Evolutionary conservation across 495 filamentous ascomycete species (phyloP).

Genomic region (Penicillium samsonianum): DNA sequence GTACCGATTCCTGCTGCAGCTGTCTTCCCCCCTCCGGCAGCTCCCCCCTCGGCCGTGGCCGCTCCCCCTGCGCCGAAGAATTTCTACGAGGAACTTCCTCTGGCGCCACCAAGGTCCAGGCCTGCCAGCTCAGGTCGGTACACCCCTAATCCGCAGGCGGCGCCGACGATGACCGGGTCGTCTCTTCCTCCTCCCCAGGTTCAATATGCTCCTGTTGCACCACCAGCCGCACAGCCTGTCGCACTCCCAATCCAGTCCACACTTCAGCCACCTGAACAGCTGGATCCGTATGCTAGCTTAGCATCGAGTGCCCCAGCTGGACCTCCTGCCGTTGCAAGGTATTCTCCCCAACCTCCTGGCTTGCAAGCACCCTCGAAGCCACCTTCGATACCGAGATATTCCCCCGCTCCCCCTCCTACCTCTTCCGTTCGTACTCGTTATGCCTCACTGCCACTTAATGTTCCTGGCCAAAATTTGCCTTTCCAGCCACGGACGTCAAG

Average conservation of each 20-base stretch:
- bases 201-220: slow-evolving; percentile 27
- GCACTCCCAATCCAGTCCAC: slow-evolving; percentile 28
- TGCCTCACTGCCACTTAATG: slow-evolving; percentile 51
- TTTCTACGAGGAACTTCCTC: slow-evolving; percentile 94
- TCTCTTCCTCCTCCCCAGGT: slow-evolving; percentile 17
- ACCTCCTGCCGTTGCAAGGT: slow-evolving; percentile 38
- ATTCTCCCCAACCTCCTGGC: slow-evolving; percentile 44
- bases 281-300: slow-evolving; percentile 61
- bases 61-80: slow-evolving; percentile 42
- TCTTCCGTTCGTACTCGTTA: slow-evolving; percentile 49
- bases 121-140: slow-evolving; percentile 52
- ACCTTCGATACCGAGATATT: slow-evolving; percentile 40
- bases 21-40: slow-evolving; percentile 34
- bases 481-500: slow-evolving; percentile 86
- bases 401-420: slow-evolving; percentile 46
- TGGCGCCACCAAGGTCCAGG: slow-evolving; percentile 53
- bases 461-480: slow-evolving; percentile 53
- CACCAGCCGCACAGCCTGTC: slow-evolving; percentile 24
- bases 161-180: slow-evolving; percentile 12
- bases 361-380: slow-evolving; percentile 36
- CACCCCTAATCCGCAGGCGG: slow-evolving; percentile 44
- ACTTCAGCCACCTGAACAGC: slow-evolving; percentile 56
- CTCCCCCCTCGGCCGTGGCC: slow-evolving; percentile 31
- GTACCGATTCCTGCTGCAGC: slow-evolving; percentile 42
- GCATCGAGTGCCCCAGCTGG: slow-evolving; percentile 42